Evolutionary conservation across 306 rosid species (phyloP).

Genomic region (Cicer yamashitae): DNA sequence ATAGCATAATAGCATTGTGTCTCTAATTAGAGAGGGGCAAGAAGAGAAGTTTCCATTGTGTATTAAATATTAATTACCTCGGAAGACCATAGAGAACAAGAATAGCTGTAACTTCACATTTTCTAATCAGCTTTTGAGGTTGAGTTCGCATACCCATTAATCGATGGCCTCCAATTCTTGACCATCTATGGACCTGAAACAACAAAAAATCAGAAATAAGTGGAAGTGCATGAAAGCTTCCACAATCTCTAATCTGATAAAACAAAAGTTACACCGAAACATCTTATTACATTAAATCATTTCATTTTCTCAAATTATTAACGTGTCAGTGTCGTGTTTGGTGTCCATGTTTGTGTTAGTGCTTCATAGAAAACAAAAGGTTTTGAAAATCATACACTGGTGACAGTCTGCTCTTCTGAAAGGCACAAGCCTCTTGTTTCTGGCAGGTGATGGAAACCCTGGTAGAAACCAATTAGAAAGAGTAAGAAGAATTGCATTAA

Average conservation of each 20-base stretch:
- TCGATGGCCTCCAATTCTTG: slow-evolving; percentile 50
- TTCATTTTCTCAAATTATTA: too few relatives aligned
- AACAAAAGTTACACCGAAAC: not conserved
- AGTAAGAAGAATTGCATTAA: slow-evolving; percentile 45
- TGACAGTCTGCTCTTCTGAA: slow-evolving; percentile 91
- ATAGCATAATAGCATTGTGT: not conserved
- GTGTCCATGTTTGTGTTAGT: too few relatives aligned
- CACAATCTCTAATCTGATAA: slow-evolving; percentile 34
- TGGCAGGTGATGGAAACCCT: slow-evolving; percentile 96
- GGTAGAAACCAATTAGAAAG: slow-evolving; percentile 41
- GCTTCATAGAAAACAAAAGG: not conserved
- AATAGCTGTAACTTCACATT: slow-evolving; percentile 94
- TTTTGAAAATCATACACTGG: slow-evolving; percentile 62
- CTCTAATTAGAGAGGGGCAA: not conserved
- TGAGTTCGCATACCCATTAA: slow-evolving; percentile 64
- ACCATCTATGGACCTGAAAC: slow-evolving; percentile 51
- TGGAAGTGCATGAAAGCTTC: not conserved
- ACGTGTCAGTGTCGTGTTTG: too few relatives aligned
- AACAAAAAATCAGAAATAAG: slow-evolving; percentile 32
- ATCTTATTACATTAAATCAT: too few relatives aligned
- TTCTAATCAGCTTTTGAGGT: slow-evolving; percentile 73
- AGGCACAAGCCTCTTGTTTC: slow-evolving; percentile 97
- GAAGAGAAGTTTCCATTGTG: slow-evolving; percentile 3
- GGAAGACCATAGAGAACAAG: slow-evolving; percentile 99
- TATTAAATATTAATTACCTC: slow-evolving; percentile 56